Base-by-base conservation (phyloP, 1,284 basidiomycete genomes). In the Pyrrhoderma lamaoense region DNA sequence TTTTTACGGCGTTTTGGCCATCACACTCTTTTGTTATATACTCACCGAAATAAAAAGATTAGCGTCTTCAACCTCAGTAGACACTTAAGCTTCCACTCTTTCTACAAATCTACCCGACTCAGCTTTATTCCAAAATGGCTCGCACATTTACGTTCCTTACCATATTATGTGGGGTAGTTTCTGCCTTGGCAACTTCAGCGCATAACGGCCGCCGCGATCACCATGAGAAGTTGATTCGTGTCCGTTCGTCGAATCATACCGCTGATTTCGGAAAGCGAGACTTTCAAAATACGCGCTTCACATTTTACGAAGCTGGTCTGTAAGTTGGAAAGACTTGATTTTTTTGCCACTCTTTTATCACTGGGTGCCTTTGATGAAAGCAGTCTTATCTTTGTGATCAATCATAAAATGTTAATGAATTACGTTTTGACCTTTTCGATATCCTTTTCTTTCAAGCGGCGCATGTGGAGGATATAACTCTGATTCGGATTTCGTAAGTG, bases 401-500 rank as follows among this genome's bases (percentile, higher is more conserved):
- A n/a, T n/a, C n/a, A n/a, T n/a, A n/a, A n/a, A n/a, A 9, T 37
- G 9, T 22, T 40, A 8, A 5, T 40, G 5, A 40, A 22, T 40
- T 16, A 22, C n/a, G 38, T 40, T 5, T 40, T 5, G 4, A 7
- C 5, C 38, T 40, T 40, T 5, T 11, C 5, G 7, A 31, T 31
- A 31, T 13, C 22, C 23, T 49, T n/a, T 19, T 18, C 25, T 40
- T 27, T 3, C 48, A 18, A 71, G 69, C 37, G 69, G 69, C 40
- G 70, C 70, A 2, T 72, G 70, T 56, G 70, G 70, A 18, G 57
- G 54, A 22, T 55, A 56, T 23, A 69, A 67, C 57, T 23, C 49
- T 14, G 55, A 59, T 19, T 56, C 51, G 31, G 69, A 70, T 43
- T 68, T 62, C 58, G 68, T 71, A 48, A 57, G 68, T 66, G 37